These are phyloP conservation scores for Salix udensis DNA, from an alignment of 345 rosid species.

Conservation along the genomic window DNA sequence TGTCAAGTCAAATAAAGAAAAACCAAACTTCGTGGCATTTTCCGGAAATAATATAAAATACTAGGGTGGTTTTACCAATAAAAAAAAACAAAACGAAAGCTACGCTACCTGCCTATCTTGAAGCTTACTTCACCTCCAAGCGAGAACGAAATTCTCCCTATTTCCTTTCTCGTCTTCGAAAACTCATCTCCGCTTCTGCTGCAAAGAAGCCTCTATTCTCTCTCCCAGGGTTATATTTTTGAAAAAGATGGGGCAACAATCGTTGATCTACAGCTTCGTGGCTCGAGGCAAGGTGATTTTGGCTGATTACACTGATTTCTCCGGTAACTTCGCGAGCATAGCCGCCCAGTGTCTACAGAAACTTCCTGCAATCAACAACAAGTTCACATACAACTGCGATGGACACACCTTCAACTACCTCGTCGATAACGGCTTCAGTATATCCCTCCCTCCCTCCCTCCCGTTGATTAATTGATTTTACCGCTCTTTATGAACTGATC, in stretches of 20 bases:
- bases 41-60: conserved; percentile 22
- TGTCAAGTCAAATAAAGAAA: neutral
- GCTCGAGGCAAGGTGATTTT: conserved; percentile 66
- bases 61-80: conserved; percentile 19
- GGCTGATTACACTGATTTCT: conserved; percentile 59
- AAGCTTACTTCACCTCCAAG: conserved; percentile 6
- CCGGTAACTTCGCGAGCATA: conserved; percentile 62
- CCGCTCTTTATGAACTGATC: conserved; percentile 1
- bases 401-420: conserved; percentile 75
- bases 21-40: conserved; percentile 30
- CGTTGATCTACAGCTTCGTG: conserved; percentile 66
- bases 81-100: neutral
- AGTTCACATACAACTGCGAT: conserved; percentile 68
- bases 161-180: neutral
- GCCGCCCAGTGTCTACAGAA: conserved; percentile 73
- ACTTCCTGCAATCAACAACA: conserved; percentile 59
- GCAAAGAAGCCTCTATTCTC: neutral
- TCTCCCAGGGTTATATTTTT: neutral
- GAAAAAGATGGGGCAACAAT: conserved; percentile 52
- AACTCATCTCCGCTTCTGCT: neutral
- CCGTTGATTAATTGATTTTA: no score
- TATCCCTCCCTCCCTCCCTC: conserved; percentile 1
- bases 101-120: conserved; percentile 27
- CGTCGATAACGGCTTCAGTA: conserved; percentile 60
- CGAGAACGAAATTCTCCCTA: neutral